Evolutionary conservation across 495 filamentous ascomycete genomes (phyloP).

Genomic region (Penicillium herquei): DNA sequence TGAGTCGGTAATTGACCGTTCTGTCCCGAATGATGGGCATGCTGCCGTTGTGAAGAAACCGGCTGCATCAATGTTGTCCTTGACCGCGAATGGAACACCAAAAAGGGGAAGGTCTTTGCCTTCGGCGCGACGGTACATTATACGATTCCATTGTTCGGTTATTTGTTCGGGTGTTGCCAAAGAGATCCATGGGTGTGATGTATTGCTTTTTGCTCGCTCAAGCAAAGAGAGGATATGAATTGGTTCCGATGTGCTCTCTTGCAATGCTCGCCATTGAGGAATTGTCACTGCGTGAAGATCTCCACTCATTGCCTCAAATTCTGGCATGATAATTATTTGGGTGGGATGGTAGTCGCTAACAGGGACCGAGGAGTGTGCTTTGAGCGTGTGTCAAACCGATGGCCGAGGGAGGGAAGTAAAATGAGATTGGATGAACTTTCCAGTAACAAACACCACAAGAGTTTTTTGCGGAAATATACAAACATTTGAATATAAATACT

Average conservation of each 20-base stretch:
- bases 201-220: slow-evolving; percentile 1
- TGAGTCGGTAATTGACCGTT: slow-evolving; percentile 36
- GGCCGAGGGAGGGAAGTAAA: too few species aligned
- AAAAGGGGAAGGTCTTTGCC: slow-evolving; percentile 55
- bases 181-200: slow-evolving; percentile 16
- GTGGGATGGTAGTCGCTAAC: too few species aligned
- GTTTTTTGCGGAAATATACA: too few species aligned
- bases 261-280: slow-evolving; percentile 8
- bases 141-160: slow-evolving; percentile 8
- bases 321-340: too few species aligned
- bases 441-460: too few species aligned
- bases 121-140: background rate
- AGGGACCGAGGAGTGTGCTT: too few species aligned
- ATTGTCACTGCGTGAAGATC: too few species aligned
- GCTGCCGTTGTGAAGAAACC: slow-evolving; percentile 59
- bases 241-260: slow-evolving; percentile 6
- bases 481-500: too few species aligned
- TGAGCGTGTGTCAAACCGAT: too few species aligned
- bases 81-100: slow-evolving; percentile 63
- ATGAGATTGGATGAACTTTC: too few species aligned
- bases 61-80: slow-evolving; percentile 62
- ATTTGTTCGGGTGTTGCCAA: slow-evolving; percentile 14
- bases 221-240: slow-evolving; percentile 8
- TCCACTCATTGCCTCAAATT: too few species aligned
- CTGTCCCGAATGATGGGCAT: slow-evolving; percentile 53